A percentile compares a stretch with the other conserved stretches of the same genome.
Conservation (phyloP, 2,329 filamentous ascomycete species). For the Cladosporium halotolerans region DNA sequence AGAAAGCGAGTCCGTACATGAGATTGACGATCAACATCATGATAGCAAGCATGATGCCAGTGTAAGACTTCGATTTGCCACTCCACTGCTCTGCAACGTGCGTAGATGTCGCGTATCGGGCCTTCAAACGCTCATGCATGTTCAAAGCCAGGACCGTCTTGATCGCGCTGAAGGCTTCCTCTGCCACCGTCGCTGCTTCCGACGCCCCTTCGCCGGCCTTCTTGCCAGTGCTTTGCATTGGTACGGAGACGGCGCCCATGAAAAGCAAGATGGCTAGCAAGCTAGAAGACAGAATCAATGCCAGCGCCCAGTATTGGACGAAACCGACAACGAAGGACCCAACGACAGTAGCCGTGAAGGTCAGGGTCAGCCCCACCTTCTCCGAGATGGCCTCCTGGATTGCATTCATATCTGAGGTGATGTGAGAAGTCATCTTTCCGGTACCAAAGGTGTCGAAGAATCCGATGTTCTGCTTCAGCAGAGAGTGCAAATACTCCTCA, state of each 20-base stretch:
- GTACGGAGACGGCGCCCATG: constrained; percentile 66
- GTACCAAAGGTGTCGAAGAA: constrained; percentile 50
- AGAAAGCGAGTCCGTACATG: constrained; percentile 39
- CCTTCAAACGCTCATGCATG: constrained; percentile 77
- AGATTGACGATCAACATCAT: constrained; percentile 78
- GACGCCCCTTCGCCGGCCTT: constrained; percentile 69
- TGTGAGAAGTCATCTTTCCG: constrained; percentile 43
- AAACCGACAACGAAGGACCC: constrained; percentile 42
- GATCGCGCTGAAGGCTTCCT: constrained; percentile 86
- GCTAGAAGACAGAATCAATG: constrained; percentile 73
- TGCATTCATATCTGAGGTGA: constrained; percentile 41
- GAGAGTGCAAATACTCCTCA: constrained; percentile 40
- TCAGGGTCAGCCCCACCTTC: constrained; percentile 43
- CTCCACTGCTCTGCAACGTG: constrained; percentile 65
- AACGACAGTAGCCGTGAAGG: constrained; percentile 41
- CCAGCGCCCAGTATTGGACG: constrained; percentile 67
- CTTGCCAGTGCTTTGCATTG: constrained; percentile 74
- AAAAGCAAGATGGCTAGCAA: constrained; percentile 66
- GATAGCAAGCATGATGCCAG: constrained; percentile 60
- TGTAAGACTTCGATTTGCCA: constrained; percentile 46
- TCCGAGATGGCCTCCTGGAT: constrained; percentile 41
- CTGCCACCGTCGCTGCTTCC: constrained; percentile 73
- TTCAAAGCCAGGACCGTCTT: constrained; percentile 84
- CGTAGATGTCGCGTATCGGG: constrained; percentile 72
- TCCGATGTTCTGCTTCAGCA: constrained; percentile 46